A percentile compares a stretch with the other conserved stretches of the same genome.
These are phyloP conservation scores for Ilyonectria robusta DNA, from an alignment of 2,329 filamentous ascomycete genomes.

Conservation along the genomic window DNA sequence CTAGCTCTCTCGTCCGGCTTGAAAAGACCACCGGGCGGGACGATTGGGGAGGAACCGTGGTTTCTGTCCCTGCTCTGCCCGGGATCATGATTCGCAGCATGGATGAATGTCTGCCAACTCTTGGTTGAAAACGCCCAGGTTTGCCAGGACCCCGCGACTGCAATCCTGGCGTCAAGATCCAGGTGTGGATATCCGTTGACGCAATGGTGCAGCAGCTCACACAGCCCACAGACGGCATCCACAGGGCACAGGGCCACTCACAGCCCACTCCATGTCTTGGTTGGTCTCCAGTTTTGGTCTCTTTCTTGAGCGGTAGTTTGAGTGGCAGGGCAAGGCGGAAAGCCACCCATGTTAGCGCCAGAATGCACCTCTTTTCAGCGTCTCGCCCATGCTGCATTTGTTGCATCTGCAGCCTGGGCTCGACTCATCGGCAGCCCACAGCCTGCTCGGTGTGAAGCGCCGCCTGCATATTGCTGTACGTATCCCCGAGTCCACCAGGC, in stretches of 20 bases:
- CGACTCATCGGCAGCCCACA: neutral
- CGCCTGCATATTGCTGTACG: neutral
- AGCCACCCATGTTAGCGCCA: conserved; percentile 35
- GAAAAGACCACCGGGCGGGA: neutral
- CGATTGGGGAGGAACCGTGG: neutral
- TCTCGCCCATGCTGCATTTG: conserved; percentile 30
- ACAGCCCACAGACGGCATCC: conserved; percentile 21
- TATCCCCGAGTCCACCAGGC: conserved; percentile 6
- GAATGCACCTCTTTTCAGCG: conserved; percentile 25
- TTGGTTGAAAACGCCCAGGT: conserved; percentile 9
- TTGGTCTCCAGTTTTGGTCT: conserved; percentile 7
- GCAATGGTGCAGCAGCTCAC: conserved; percentile 48
- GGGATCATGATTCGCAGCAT: conserved; percentile 1
- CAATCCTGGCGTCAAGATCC: conserved; percentile 11
- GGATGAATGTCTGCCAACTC: conserved; percentile 8
- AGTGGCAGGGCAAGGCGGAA: conserved; percentile 40
- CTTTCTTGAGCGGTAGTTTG: conserved; percentile 27
- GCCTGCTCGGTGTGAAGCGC: conserved; percentile 12
- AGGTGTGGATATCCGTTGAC: conserved; percentile 44
- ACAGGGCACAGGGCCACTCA: conserved; percentile 8
- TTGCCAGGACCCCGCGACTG: conserved; percentile 1
- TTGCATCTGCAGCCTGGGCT: conserved; percentile 7
- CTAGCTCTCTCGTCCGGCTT: conserved; percentile 27
- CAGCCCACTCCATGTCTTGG: conserved; percentile 18
- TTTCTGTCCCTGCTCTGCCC: neutral